phyloP scores from a whole-genome alignment of 495 filamentous ascomycete species.

The Xylaria grammica region DNA sequence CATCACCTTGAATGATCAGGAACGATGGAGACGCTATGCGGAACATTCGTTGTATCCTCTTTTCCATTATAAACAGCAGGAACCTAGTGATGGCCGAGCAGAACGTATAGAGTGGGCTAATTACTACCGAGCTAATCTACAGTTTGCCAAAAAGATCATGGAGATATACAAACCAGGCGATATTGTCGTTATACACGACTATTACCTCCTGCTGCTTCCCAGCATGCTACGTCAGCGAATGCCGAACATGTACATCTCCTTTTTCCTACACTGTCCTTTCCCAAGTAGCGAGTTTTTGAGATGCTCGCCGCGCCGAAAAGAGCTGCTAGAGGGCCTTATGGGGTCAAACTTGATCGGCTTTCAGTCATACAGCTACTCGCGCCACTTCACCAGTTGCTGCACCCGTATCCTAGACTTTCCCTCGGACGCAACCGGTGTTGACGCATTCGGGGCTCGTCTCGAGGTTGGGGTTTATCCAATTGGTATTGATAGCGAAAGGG shows the following conservation, averaged over 20 bases:
- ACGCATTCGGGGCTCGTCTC: conserved; percentile 86
- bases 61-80: conserved; percentile 92
- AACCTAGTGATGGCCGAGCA: conserved; percentile 79
- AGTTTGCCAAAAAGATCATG: conserved; percentile 85
- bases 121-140: conserved; percentile 84
- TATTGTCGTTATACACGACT: conserved; percentile 90
- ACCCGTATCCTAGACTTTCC: conserved; percentile 85
- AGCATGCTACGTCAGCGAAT: conserved; percentile 80
- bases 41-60: conserved; percentile 88
- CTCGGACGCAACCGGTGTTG: conserved; percentile 77
- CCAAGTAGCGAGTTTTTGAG: conserved; percentile 92
- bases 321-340: conserved; percentile 83
- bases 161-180: conserved; percentile 88
- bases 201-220: conserved; percentile 85
- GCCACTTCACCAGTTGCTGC: conserved; percentile 91
- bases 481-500: conserved; percentile 78
- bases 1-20: conserved; percentile 74
- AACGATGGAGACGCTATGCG: conserved; percentile 83
- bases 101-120: conserved; percentile 86
- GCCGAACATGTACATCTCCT: conserved; percentile 85
- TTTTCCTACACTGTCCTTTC: conserved; percentile 91
- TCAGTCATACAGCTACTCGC: conserved; percentile 89
- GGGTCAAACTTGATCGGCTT: conserved; percentile 91
- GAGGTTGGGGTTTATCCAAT: conserved; percentile 91
- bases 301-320: conserved; percentile 83